These are phyloP conservation scores for Diplotaxis tenuifolia DNA, from an alignment of 345 rosid species.

Conservation along the genomic window DNA sequence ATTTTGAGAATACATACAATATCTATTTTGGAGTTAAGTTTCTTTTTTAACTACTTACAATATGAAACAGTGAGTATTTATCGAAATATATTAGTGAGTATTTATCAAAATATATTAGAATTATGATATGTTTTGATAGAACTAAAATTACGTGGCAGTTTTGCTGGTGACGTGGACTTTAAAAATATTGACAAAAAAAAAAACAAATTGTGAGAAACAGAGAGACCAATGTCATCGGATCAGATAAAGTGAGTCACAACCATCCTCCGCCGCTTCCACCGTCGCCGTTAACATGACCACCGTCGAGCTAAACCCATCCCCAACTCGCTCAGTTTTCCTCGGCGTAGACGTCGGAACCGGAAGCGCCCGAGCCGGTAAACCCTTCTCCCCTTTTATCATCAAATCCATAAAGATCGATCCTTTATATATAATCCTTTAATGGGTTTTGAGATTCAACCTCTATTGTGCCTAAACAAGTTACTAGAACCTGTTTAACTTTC, in stretches of 20 bases:
- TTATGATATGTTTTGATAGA: too few relatives aligned
- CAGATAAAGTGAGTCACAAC: not conserved
- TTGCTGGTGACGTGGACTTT: not conserved
- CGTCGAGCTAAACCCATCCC: slow-evolving; percentile 26
- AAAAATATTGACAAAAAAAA: not conserved
- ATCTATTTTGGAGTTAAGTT: too few relatives aligned
- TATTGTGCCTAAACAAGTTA: not conserved
- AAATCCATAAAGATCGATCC: not conserved
- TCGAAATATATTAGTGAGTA: too few relatives aligned
- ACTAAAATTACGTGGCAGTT: not conserved
- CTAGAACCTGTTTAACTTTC: not conserved
- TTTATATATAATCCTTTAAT: not conserved
- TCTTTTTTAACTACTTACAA: too few relatives aligned
- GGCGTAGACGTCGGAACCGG: slow-evolving; percentile 98
- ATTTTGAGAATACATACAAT: too few relatives aligned
- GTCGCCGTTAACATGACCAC: slow-evolving; percentile 42
- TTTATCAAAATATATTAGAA: too few relatives aligned
- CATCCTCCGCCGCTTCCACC: not conserved
- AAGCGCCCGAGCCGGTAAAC: slow-evolving; percentile 90
- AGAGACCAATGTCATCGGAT: not conserved
- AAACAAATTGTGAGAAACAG: not conserved
- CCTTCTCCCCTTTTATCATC: not conserved
- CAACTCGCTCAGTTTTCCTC: slow-evolving; percentile 60
- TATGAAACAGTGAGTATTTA: too few relatives aligned
- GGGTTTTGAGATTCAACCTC: not conserved